phyloP scores from a whole-genome alignment of 2,329 filamentous ascomycete species.

The Pseudocercospora ulei region DNA sequence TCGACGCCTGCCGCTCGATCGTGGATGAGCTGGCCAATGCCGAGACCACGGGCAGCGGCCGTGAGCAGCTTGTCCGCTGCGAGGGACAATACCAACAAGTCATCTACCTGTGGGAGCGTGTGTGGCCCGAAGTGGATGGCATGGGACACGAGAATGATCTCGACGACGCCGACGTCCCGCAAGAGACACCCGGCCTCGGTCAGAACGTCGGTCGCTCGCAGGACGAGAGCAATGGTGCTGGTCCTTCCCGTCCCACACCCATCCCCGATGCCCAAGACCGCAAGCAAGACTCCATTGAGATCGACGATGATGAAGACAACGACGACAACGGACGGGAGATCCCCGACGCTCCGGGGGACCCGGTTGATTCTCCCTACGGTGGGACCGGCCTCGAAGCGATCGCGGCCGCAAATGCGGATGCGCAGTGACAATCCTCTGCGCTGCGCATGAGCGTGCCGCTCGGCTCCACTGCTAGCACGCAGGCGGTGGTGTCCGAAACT shows the following conservation, averaged over 20 bases:
- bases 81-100: slow-evolving; percentile 43
- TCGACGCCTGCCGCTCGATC: slow-evolving; percentile 42
- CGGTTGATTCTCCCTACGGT: slow-evolving; percentile 18
- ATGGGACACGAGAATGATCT: slow-evolving; percentile 42
- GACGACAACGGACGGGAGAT: slow-evolving; percentile 16
- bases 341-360: slow-evolving; percentile 14
- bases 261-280: slow-evolving; percentile 14
- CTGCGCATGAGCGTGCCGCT: no score
- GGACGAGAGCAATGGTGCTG: slow-evolving; percentile 11
- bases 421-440: no score
- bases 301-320: slow-evolving; percentile 19
- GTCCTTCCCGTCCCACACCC: slow-evolving; percentile 9
- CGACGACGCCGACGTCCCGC: slow-evolving; percentile 11
- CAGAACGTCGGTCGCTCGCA: slow-evolving; percentile 10
- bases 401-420: slow-evolving; percentile 20
- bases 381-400: slow-evolving; percentile 22
- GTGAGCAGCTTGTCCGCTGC: slow-evolving; percentile 42
- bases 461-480: no score
- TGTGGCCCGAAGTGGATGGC: slow-evolving; percentile 44
- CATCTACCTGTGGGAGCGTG: slow-evolving; percentile 42
- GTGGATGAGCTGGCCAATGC: slow-evolving; percentile 45
- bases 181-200: slow-evolving; percentile 4
- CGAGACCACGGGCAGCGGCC: slow-evolving; percentile 41
- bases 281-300: slow-evolving; percentile 17
- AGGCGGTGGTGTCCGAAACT: no score